These are phyloP conservation scores for Salvia hispanica DNA, from an alignment of 257 asterid species.

Conservation along the genomic window DNA sequence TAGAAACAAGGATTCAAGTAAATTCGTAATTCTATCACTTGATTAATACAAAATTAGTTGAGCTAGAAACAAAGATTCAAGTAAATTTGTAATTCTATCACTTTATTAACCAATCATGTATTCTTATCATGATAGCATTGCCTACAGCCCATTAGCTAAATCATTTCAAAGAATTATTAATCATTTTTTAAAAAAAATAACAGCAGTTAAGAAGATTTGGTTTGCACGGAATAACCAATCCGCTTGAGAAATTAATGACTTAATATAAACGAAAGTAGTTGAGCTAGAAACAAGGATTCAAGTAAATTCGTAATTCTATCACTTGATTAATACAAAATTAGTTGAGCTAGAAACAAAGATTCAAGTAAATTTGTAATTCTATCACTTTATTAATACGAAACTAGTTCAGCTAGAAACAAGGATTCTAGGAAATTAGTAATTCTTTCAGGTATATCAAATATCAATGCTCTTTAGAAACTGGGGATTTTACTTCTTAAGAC, in stretches of 20 bases:
- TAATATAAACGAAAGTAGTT: background rate
- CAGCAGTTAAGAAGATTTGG: background rate
- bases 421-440: background rate
- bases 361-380: no score
- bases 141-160: background rate
- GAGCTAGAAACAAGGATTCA: no score
- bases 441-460: background rate
- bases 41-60: background rate
- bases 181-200: slow-evolving; percentile 14
- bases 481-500: background rate
- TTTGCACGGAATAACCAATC: background rate
- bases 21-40: background rate
- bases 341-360: background rate
- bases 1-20: no score
- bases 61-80: no score
- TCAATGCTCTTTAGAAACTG: background rate
- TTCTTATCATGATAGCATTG: slow-evolving; percentile 1
- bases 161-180: background rate
- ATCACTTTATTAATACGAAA: background rate
- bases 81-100: background rate
- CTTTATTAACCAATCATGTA: background rate
- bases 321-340: background rate
- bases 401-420: background rate
- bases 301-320: background rate
- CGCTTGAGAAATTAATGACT: background rate